These are phyloP conservation scores for Colletotrichum kahawae DNA, from an alignment of 2,329 filamentous ascomycete genomes.

Conservation along the genomic window DNA sequence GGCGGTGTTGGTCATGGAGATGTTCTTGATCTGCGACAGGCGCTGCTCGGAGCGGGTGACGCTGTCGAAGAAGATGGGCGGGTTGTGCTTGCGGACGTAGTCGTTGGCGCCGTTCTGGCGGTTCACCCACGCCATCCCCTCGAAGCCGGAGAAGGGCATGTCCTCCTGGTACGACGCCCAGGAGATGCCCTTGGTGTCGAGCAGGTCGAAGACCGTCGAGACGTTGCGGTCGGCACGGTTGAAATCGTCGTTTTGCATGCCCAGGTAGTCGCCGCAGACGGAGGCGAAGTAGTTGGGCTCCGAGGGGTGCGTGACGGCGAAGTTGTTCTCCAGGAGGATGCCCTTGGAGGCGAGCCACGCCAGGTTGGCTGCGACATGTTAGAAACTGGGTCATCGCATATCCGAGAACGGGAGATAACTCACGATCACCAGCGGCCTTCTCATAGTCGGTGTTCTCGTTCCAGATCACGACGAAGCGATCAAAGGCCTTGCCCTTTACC, in stretches of 20 bases:
- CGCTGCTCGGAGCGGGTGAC: constrained; percentile 64
- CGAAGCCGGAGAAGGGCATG: constrained; percentile 76
- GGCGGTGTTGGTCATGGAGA: constrained; percentile 50
- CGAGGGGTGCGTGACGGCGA: constrained; percentile 67
- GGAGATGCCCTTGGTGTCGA: constrained; percentile 67
- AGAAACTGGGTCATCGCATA: not conserved
- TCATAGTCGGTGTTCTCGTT: constrained; percentile 78
- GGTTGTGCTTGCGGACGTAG: constrained; percentile 86
- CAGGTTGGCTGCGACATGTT: constrained; percentile 26
- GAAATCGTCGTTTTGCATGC: constrained; percentile 67
- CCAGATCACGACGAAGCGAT: constrained; percentile 76
- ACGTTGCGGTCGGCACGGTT: constrained; percentile 63
- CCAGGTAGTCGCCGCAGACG: constrained; percentile 68
- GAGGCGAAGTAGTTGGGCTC: constrained; percentile 73
- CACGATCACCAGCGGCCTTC: constrained; percentile 63
- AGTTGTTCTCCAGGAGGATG: constrained; percentile 38
- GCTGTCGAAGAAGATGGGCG: constrained; percentile 68
- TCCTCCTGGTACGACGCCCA: constrained; percentile 82
- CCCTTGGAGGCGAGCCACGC: constrained; percentile 33
- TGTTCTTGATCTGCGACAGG: constrained; percentile 75
- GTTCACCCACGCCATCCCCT: constrained; percentile 69
- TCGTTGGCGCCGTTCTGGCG: constrained; percentile 69
- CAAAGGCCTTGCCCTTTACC: constrained; percentile 74
- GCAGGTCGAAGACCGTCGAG: constrained; percentile 71
- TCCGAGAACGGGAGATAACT: not conserved